A percentile compares a stretch with the other conserved stretches of the same genome.
phyloP scores from a whole-genome alignment of 805 yeast species.

The Candida golubevii region DNA sequence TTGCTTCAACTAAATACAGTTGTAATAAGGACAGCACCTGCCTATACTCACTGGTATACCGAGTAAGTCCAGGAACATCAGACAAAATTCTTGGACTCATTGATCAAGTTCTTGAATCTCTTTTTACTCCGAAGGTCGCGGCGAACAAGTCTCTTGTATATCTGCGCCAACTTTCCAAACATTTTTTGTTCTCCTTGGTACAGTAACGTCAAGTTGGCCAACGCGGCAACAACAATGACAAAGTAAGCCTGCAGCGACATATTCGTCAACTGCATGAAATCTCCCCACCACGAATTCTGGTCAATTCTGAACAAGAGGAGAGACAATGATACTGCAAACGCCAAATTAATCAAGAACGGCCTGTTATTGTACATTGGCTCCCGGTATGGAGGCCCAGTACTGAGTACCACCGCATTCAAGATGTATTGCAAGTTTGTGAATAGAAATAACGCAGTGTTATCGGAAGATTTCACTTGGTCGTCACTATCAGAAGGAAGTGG shows the following conservation, averaged over 20 bases:
- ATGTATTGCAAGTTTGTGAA: slow-evolving; percentile 88
- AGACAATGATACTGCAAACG: slow-evolving; percentile 48
- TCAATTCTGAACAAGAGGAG: slow-evolving; percentile 50
- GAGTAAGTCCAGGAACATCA: neutral
- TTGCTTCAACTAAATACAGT: neutral
- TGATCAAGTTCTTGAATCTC: slow-evolving; percentile 21
- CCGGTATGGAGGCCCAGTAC: slow-evolving; percentile 92
- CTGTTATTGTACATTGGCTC: slow-evolving; percentile 61
- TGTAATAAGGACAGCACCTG: no score
- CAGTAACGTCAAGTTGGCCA: slow-evolving; percentile 47
- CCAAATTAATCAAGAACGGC: slow-evolving; percentile 68
- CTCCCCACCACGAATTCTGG: slow-evolving; percentile 53
- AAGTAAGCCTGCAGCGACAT: slow-evolving; percentile 49
- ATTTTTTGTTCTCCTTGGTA: slow-evolving; percentile 42
- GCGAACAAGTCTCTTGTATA: slow-evolving; percentile 33
- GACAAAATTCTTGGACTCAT: slow-evolving; percentile 2
- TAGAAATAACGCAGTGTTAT: slow-evolving; percentile 81
- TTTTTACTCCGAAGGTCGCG: slow-evolving; percentile 31
- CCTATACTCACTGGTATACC: no score
- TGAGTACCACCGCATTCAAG: slow-evolving; percentile 73
- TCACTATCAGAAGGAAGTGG: slow-evolving; percentile 76
- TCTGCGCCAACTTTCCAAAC: slow-evolving; percentile 38
- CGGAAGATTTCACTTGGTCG: slow-evolving; percentile 77
- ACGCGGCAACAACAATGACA: slow-evolving; percentile 44
- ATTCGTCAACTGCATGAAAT: slow-evolving; percentile 70